Base-by-base conservation (phyloP, 805 yeast genomes). In the Jamesozyma gamospora region DNA sequence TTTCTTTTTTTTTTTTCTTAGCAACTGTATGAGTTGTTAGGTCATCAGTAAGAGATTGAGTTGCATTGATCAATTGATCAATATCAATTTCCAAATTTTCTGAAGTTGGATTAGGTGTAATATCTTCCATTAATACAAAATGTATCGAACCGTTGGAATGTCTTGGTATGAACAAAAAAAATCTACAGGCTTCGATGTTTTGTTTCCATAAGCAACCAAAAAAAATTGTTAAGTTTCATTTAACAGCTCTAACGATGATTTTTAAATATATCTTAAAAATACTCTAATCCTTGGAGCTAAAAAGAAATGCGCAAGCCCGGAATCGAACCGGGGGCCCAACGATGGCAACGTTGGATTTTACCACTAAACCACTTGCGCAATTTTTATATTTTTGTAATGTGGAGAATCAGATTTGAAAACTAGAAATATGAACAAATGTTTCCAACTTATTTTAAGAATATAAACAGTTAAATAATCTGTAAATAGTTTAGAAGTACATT, bases 81-180 rank as follows among this genome's bases (percentile, higher is more conserved):
- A 55, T 41, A 26, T 56, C 61, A 15, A 51, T 49, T 27, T 57
- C 60, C 24, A 46, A 45, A 34, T 55, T 62, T 37, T 58, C 59
- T 14, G 53, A 26, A 14, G 8, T 19, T 15, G 17, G 26, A 11
- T 13, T 29, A 4, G 4, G 10, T 12, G 5, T 11, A 27, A 11
- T 12, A 4, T 29, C 32, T 14, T n/a, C 32, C 11, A 16, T 14
- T 17, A 29, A 29, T 13, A 16, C n/a, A n/a, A n/a, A n/a, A n/a
- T n/a, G n/a, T n/a, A n/a, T n/a, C n/a, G n/a, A n/a, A n/a, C n/a
- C n/a, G n/a, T n/a, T n/a, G n/a, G n/a, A n/a, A n/a, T n/a, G n/a
- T n/a, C n/a, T n/a, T n/a, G n/a, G n/a, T n/a, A n/a, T n/a, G n/a
- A n/a, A n/a, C n/a, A n/a, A n/a, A n/a, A n/a, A n/a, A n/a, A n/a